Conservation (phyloP, 73 alveolate genomes). For the Effrenium voratum region DNA sequence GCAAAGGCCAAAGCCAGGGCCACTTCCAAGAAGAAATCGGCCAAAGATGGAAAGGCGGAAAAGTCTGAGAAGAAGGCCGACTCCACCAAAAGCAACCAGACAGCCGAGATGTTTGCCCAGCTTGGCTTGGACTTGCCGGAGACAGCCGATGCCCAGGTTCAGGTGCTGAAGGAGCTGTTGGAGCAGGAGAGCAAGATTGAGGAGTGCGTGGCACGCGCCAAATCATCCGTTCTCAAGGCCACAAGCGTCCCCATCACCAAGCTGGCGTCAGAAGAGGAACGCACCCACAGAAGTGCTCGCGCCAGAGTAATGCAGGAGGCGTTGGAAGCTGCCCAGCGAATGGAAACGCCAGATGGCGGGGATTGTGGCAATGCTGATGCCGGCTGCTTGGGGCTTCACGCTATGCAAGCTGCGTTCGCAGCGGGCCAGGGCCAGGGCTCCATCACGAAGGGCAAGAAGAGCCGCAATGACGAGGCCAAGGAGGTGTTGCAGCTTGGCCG, state of each 20-base stretch:
- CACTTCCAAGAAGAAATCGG: background rate
- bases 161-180: background rate
- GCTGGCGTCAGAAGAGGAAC: conserved; percentile 18
- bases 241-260: background rate
- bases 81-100: background rate
- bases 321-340: background rate
- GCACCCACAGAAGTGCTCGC: background rate
- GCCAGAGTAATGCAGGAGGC: conserved; percentile 20
- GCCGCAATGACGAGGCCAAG: conserved; percentile 9
- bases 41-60: background rate
- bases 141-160: background rate
- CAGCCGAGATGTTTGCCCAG: background rate
- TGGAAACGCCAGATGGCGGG: background rate
- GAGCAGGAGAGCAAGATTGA: conserved; percentile 13
- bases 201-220: conserved; percentile 10
- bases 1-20: conserved; percentile 21
- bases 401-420: background rate
- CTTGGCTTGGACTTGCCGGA: conserved; percentile 24
- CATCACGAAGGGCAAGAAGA: background rate
- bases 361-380: background rate
- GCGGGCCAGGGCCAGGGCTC: background rate
- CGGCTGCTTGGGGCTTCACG: background rate
- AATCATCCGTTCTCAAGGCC: background rate
- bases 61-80: background rate
- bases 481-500: background rate